These are phyloP conservation scores for Saccharum spontaneum DNA, from an alignment of 176 grass and related monocot species.

Conservation along the genomic window DNA sequence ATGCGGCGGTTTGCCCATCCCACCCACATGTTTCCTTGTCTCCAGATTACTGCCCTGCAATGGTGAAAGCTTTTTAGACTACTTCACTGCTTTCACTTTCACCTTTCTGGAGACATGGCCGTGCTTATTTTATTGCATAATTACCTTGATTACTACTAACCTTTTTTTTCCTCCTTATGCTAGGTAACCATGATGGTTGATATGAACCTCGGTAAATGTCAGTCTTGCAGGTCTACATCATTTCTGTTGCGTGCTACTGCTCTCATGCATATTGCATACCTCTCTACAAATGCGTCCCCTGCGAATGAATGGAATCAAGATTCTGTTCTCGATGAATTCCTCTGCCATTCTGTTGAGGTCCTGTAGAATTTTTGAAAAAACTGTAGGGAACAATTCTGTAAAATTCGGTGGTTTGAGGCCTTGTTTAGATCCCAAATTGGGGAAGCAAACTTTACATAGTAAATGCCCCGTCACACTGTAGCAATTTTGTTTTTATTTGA, in stretches of 20 bases:
- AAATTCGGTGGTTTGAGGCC: background rate
- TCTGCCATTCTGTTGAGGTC: background rate
- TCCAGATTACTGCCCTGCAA: constrained; percentile 7
- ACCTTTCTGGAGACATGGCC: constrained; percentile 21
- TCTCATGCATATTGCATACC: background rate
- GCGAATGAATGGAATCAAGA: constrained; percentile 13
- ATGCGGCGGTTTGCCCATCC: constrained; percentile 32
- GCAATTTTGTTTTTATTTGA: too few relatives aligned
- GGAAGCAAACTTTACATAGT: too few relatives aligned
- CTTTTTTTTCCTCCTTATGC: background rate
- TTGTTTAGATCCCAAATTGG: too few relatives aligned
- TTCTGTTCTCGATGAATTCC: background rate
- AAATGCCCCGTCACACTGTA: too few relatives aligned
- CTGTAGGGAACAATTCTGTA: background rate
- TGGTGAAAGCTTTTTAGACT: constrained; percentile 13
- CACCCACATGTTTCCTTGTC: constrained; percentile 7
- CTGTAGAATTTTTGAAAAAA: background rate
- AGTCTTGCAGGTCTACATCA: background rate
- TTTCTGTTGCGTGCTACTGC: constrained; percentile 7
- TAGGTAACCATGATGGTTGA: background rate
- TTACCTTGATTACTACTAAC: background rate
- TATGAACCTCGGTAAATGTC: constrained; percentile 5
- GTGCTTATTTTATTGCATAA: background rate
- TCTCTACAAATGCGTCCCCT: background rate
- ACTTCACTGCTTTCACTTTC: constrained; percentile 27